phyloP scores from a whole-genome alignment of 306 rosid genomes.

The Biancaea sappan region DNA sequence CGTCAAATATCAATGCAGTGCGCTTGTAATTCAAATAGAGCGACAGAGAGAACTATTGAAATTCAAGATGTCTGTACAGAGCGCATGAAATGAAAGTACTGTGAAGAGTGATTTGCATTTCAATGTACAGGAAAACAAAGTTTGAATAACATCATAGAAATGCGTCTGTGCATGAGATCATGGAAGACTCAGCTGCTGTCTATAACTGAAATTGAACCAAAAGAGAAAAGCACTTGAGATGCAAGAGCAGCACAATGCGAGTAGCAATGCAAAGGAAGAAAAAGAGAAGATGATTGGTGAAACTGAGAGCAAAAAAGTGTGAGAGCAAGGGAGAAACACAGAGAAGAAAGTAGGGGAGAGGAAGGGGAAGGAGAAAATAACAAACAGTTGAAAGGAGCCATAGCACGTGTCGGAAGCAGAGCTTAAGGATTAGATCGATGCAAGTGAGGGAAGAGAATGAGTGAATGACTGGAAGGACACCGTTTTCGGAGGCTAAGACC shows the following conservation, averaged over 20 bases:
- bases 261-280: background rate
- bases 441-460: background rate
- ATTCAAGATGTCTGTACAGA: too few species aligned
- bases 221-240: background rate
- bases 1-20: background rate
- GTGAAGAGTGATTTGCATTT: background rate
- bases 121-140: background rate
- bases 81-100: too few species aligned
- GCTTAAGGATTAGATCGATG: constrained; percentile 1
- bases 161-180: background rate
- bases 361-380: background rate
- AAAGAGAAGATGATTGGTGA: background rate
- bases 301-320: background rate
- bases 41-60: background rate
- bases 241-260: background rate
- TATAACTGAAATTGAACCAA: background rate
- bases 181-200: background rate
- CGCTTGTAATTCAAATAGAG: background rate
- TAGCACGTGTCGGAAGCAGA: constrained; percentile 4
- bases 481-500: constrained; percentile 34
- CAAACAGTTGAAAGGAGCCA: background rate
- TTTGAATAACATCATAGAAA: background rate
- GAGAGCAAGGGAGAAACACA: background rate
- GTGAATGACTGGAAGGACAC: constrained; percentile 40
- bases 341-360: background rate